Conservation (phyloP, 164 flowering plant genomes). For the Stephania japonica region DNA sequence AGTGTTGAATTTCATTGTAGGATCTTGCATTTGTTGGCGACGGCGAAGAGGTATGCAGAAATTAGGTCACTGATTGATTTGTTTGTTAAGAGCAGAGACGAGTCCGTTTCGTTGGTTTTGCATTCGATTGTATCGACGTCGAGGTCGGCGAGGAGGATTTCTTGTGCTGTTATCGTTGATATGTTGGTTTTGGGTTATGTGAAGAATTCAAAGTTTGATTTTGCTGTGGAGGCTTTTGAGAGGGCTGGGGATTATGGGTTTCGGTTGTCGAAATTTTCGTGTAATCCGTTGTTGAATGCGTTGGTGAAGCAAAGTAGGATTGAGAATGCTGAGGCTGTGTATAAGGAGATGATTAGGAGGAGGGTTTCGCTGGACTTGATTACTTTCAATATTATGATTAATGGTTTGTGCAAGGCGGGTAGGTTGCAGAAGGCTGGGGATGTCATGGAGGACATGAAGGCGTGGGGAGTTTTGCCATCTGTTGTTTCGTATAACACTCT, state of each 20-base stretch:
- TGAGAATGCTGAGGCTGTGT: conserved; percentile 13
- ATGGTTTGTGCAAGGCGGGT: conserved; percentile 25
- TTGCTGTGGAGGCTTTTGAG: conserved; percentile 24
- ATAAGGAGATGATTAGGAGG: conserved; percentile 30
- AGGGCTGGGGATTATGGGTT: conserved; percentile 28
- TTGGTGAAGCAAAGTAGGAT: conserved; percentile 17
- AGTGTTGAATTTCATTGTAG: conserved; percentile 13
- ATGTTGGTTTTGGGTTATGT: conserved; percentile 25
- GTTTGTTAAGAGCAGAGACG: conserved; percentile 5
- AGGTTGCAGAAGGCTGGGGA: conserved; percentile 25
- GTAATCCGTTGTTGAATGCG: conserved; percentile 27
- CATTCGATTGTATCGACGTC: conserved; percentile 12
- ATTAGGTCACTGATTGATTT: conserved; percentile 19
- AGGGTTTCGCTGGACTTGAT: conserved; percentile 18
- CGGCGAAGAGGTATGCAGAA: conserved; percentile 18
- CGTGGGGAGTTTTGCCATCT: conserved; percentile 22
- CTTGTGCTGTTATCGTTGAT: conserved; percentile 19
- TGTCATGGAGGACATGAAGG: conserved; percentile 25
- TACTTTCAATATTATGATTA: conserved; percentile 26
- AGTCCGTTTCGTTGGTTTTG: conserved; percentile 6
- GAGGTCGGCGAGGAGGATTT: conserved; percentile 6
- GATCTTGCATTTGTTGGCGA: conserved; percentile 16
- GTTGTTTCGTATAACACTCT: conserved; percentile 23
- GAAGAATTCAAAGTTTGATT: conserved; percentile 15
- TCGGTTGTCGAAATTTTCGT: conserved; percentile 18